Conservation (phyloP, 2,329 filamentous ascomycete species). For the Podosphaera xanthii region DNA sequence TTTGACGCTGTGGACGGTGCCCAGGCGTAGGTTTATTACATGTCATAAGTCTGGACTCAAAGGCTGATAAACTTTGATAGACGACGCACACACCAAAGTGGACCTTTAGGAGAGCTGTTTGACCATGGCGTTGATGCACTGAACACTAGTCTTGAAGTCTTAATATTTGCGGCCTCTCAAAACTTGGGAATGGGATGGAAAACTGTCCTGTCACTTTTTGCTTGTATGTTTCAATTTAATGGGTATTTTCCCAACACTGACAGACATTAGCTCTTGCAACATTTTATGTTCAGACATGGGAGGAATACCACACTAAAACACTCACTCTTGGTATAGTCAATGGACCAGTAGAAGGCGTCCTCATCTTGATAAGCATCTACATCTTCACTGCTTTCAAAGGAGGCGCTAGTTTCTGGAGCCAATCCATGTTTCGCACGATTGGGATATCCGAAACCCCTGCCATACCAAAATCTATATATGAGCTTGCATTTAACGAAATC, state of each 20-base stretch:
- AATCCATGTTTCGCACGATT: slow-evolving; percentile 58
- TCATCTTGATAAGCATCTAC: slow-evolving; percentile 66
- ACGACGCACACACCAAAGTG: slow-evolving; percentile 73
- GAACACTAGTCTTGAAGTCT: slow-evolving; percentile 82
- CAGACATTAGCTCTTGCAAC: slow-evolving; percentile 47
- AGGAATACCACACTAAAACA: slow-evolving; percentile 95
- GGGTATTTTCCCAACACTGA: slow-evolving; percentile 3
- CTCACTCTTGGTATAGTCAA: slow-evolving; percentile 81
- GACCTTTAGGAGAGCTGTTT: slow-evolving; percentile 85
- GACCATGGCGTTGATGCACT: slow-evolving; percentile 94
- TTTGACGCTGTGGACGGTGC: slow-evolving; percentile 93
- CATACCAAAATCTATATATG: slow-evolving; percentile 50
- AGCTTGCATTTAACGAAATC: slow-evolving; percentile 74
- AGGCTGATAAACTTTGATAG: slow-evolving; percentile 20
- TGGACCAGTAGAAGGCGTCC: slow-evolving; percentile 81
- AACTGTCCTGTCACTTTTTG: slow-evolving; percentile 65
- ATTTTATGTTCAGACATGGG: slow-evolving; percentile 99
- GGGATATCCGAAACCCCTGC: slow-evolving; percentile 33
- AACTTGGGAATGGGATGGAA: slow-evolving; percentile 86
- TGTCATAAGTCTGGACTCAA: background rate
- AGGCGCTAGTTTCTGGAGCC: slow-evolving; percentile 83
- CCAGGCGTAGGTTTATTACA: slow-evolving; percentile 46
- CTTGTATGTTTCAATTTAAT: slow-evolving; percentile 29
- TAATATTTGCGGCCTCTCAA: slow-evolving; percentile 79
- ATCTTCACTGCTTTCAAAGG: slow-evolving; percentile 65